phyloP scores from a whole-genome alignment of 2,329 filamentous ascomycete species.

The Verticillium isaacii region DNA sequence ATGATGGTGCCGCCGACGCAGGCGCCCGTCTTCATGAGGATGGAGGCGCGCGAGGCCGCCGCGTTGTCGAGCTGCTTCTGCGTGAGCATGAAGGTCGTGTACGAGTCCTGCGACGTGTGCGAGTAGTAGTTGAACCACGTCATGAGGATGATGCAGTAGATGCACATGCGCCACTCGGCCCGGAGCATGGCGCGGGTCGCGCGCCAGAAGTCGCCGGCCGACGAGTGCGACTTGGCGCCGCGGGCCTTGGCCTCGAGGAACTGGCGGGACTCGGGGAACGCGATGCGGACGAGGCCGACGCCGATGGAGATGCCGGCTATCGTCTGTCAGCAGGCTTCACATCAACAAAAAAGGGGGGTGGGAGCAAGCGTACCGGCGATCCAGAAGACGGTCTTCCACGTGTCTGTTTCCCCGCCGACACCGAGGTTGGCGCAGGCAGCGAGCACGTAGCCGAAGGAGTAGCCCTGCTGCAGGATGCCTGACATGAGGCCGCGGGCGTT shows the following conservation, averaged over 20 bases:
- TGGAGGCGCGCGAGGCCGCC: slow-evolving; percentile 67
- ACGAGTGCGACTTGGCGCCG: slow-evolving; percentile 41
- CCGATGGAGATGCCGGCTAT: slow-evolving; percentile 59
- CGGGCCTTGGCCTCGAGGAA: slow-evolving; percentile 65
- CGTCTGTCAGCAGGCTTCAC: neutral
- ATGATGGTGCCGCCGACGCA: slow-evolving; percentile 69
- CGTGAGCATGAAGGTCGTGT: slow-evolving; percentile 74
- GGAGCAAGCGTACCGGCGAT: slow-evolving; percentile 44
- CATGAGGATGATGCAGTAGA: slow-evolving; percentile 77
- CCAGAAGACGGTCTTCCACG: slow-evolving; percentile 76
- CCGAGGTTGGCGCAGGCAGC: slow-evolving; percentile 72
- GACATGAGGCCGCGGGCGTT: slow-evolving; percentile 76
- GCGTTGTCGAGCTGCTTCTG: slow-evolving; percentile 65
- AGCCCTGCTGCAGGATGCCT: slow-evolving; percentile 78
- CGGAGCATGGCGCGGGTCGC: slow-evolving; percentile 65
- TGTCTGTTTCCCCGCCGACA: slow-evolving; percentile 57
- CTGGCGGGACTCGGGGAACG: slow-evolving; percentile 70
- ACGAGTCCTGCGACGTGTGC: slow-evolving; percentile 76
- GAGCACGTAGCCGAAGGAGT: slow-evolving; percentile 74
- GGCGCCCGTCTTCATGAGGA: slow-evolving; percentile 75
- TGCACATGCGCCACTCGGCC: slow-evolving; percentile 69
- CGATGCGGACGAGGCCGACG: slow-evolving; percentile 62
- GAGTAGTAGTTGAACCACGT: slow-evolving; percentile 72
- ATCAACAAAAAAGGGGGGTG: slow-evolving; percentile 3
- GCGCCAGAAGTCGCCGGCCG: slow-evolving; percentile 56